A percentile compares a stretch with the other conserved stretches of the same genome.
Conservation (phyloP, 192 early-diverging fungal species). For the Backusella morwellensis region DNA sequence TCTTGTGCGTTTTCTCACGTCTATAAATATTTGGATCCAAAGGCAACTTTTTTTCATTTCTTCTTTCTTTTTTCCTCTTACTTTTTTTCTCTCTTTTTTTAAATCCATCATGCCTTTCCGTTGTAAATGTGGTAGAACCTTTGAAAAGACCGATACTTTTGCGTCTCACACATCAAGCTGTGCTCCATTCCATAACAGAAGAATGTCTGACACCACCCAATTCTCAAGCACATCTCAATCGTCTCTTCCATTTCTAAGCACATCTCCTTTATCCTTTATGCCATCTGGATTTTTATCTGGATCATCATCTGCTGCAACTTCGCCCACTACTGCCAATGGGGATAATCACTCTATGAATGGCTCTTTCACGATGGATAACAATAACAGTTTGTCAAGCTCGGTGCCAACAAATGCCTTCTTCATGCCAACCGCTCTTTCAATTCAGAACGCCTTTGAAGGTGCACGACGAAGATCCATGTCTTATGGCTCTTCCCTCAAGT, state of each 20-base stretch:
- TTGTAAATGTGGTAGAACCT: slow-evolving; percentile 44
- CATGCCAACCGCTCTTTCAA: slow-evolving; percentile 34
- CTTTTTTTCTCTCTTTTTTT: neutral
- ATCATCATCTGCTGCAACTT: slow-evolving; percentile 11
- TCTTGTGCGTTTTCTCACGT: neutral
- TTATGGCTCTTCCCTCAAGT: slow-evolving; percentile 22
- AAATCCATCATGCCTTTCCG: slow-evolving; percentile 33
- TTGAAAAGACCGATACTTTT: slow-evolving; percentile 41
- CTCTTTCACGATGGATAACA: slow-evolving; percentile 2
- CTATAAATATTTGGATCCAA: slow-evolving; percentile 10
- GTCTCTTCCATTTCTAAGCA: slow-evolving; percentile 7
- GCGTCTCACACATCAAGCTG: slow-evolving; percentile 35
- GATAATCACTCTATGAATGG: neutral
- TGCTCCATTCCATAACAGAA: slow-evolving; percentile 35
- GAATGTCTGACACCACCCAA: slow-evolving; percentile 29
- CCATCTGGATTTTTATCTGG: slow-evolving; percentile 11
- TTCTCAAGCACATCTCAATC: neutral
- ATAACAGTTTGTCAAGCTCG: slow-evolving; percentile 1
- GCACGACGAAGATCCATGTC: slow-evolving; percentile 38
- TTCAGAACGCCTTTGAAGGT: slow-evolving; percentile 38
- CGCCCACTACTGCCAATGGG: slow-evolving; percentile 2
- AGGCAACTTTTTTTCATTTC: slow-evolving; percentile 1
- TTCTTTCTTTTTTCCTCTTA: slow-evolving; percentile 9
- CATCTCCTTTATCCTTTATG: slow-evolving; percentile 16
- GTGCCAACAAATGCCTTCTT: slow-evolving; percentile 18